Base-by-base conservation (phyloP, 306 rosid species). In the Gynostemma pentaphyllum region DNA sequence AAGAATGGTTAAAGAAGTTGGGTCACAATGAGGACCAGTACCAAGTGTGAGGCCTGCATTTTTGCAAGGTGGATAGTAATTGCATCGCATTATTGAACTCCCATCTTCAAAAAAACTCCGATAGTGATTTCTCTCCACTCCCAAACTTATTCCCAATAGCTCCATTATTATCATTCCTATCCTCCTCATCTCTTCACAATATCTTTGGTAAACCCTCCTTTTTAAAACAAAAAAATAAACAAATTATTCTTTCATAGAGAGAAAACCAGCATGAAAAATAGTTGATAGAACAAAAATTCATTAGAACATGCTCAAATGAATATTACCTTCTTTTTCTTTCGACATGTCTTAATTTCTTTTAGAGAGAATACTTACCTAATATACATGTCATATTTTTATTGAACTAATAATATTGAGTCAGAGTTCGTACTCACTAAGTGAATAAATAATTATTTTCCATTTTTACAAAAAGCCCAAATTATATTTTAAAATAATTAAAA, bases 1-100 rank as follows among this genome's bases (percentile, higher is more conserved):
- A 69, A 87, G 95, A 64, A 87, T 84, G 26, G 95, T 84, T 30
- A 87, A 27, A 18, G 95, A 87, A 11, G 81, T 80, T n/a, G 95
- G 95, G 70, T 87, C 95, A 34, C 85, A 78, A 54, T 87, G 95
- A 45, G 95, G 91, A 23, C 95, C 95, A 34, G 95, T 87, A 4
- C 95, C 95, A 4, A 87, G 60, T 0, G 95, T 87, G 5, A 84
- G 70, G 44, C 54, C 75, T 2, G 85, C 73, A 46, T 74, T 78
- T 2, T 68, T 62, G 65, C 95, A 87, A 26, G 88, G 80, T 13
- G 95, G 95, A 70, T 87, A 87, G 64, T 76, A 74, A 74, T 87
- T 87, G 45, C 95, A 87, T 53, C 95, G 76, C 95, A 87, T 87
- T 71, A 84, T 78, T 27, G 95, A 87, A 9, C 59, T 70, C 5